Conservation (phyloP, 73 alveolate genomes). For the Blepharisma japonicum region DNA sequence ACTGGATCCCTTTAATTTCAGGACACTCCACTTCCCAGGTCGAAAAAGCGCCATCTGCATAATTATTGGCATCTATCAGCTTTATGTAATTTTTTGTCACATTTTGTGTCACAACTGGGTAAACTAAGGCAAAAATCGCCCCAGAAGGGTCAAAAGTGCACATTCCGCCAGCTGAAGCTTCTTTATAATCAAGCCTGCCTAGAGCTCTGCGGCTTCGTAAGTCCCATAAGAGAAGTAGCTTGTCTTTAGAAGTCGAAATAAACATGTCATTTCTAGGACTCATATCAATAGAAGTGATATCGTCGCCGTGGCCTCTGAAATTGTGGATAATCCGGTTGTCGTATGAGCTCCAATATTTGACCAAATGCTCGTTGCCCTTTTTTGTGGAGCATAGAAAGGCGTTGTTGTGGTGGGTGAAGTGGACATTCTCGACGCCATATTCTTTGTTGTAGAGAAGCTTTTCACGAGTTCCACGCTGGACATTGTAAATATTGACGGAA, state of each 20-base stretch:
- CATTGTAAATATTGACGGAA: slow-evolving; percentile 26
- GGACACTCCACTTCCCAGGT: slow-evolving; percentile 31
- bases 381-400: slow-evolving; percentile 27
- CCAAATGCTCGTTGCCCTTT: slow-evolving; percentile 27
- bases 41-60: slow-evolving; percentile 23
- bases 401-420: slow-evolving; percentile 22
- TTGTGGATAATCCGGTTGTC: slow-evolving; percentile 29
- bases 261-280: slow-evolving; percentile 21
- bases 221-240: slow-evolving; percentile 4
- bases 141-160: slow-evolving; percentile 32
- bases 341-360: slow-evolving; percentile 29
- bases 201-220: background rate
- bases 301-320: slow-evolving; percentile 30
- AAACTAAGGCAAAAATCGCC: slow-evolving; percentile 7
- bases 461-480: slow-evolving; percentile 21
- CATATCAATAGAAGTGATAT: slow-evolving; percentile 29
- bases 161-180: slow-evolving; percentile 29
- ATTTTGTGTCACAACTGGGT: slow-evolving; percentile 24
- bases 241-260: slow-evolving; percentile 16
- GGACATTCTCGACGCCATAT: slow-evolving; percentile 22
- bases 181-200: slow-evolving; percentile 18
- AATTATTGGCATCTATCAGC: slow-evolving; percentile 15
- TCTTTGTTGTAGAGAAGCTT: slow-evolving; percentile 32
- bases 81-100: slow-evolving; percentile 19
- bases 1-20: slow-evolving; percentile 10